phyloP scores from a whole-genome alignment of 768 basidiomycete species.

The Mycena alexandri region DNA sequence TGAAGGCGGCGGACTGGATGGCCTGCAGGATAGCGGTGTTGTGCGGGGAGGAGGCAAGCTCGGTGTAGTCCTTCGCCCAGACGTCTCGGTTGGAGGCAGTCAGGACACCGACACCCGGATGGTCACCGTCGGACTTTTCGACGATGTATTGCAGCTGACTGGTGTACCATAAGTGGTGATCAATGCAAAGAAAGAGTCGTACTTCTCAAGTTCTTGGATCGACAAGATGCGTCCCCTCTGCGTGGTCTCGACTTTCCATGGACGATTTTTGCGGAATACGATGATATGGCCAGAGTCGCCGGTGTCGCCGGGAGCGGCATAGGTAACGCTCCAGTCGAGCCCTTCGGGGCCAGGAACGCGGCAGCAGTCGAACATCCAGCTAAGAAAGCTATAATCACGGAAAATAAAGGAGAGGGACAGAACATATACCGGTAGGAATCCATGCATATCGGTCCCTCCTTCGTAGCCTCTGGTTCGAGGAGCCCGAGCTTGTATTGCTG shows the following conservation, averaged over 20 bases:
- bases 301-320: slow-evolving; percentile 67
- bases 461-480: slow-evolving; percentile 74
- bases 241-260: slow-evolving; percentile 83
- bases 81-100: slow-evolving; percentile 85
- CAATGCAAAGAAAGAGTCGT: slow-evolving; percentile 30
- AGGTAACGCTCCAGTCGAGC: slow-evolving; percentile 81
- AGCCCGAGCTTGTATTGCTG: slow-evolving; percentile 74
- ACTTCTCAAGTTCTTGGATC: slow-evolving; percentile 76
- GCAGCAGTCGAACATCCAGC: slow-evolving; percentile 93
- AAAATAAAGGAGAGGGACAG: too few relatives aligned
- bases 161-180: slow-evolving; percentile 6
- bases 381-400: too few relatives aligned
- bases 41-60: slow-evolving; percentile 66
- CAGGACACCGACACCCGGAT: slow-evolving; percentile 83
- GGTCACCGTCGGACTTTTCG: slow-evolving; percentile 69
- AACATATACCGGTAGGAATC: slow-evolving; percentile 72
- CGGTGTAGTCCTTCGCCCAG: slow-evolving; percentile 81
- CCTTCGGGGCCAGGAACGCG: slow-evolving; percentile 82
- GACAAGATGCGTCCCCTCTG: slow-evolving; percentile 69
- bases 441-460: slow-evolving; percentile 84
- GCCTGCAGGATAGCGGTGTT: slow-evolving; percentile 76
- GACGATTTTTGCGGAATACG: slow-evolving; percentile 85
- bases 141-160: slow-evolving; percentile 84
- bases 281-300: slow-evolving; percentile 84
- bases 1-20: slow-evolving; percentile 89